Base-by-base conservation (phyloP, 2,329 filamentous ascomycete genomes). In the Penicillium olsonii region DNA sequence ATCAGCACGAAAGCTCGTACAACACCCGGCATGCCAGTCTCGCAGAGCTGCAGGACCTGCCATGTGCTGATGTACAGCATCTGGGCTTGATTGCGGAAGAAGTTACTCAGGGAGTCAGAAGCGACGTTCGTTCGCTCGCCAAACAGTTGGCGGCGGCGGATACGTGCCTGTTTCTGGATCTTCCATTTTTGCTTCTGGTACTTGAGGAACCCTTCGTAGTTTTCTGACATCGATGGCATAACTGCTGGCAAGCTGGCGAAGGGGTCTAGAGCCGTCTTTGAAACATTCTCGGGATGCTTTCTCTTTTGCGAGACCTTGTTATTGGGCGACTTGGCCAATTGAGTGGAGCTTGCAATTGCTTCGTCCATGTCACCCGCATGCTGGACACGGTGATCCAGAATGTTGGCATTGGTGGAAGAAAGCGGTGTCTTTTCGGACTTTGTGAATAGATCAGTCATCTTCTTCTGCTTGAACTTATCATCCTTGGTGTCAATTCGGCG, bases 121-220 rank as follows among this genome's bases (percentile, higher is more conserved):
- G 79, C 75, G 60, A 81, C 76, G 41, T 78, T 78, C 10, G 85
- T 82, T 49, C 87, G 86, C 63, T 99, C 92, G 52, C 94, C 94
- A 63, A 99, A 99, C 1, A 99, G 78, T 68, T 99, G 94, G 41
- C 92, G 84, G 56, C 95, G 82, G 37, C 92, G 85, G 52, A 87
- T 80, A 18, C 94, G 84, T 27, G 92, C 91, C 68, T 95, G 88
- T 65, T 91, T 95, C 68, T 99, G 94, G 31, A 97, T 87, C 75
- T 92, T 96, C 94, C 94, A 99, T 72, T 99, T 99, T 74, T 92
- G 84, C 72, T 99, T 99, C 68, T 99, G 94, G 64, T 97, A 97
- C 64, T 87, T 81, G 45, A 99, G 70, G 77, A 95, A 99, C 0
- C 84, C 90, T 15, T 84, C 76, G 60, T 99, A 99, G 69, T 99